A percentile compares a stretch with the other conserved stretches of the same genome.
Evolutionary conservation across 345 rosid genomes (phyloP).

Genomic region (Populus ilicifolia): DNA sequence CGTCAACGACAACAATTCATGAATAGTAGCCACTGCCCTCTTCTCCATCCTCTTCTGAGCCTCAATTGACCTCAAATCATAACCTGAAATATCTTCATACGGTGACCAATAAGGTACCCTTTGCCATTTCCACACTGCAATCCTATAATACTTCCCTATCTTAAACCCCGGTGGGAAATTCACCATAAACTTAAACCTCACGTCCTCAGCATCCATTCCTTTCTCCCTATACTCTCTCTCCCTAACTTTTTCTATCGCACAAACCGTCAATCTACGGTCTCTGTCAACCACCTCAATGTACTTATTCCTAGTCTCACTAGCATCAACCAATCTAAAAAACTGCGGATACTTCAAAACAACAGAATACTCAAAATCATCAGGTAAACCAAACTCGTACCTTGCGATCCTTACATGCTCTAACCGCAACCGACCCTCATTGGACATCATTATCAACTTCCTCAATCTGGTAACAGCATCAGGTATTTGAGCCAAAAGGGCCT

Average conservation of each 20-base stretch:
- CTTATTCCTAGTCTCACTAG: slow-evolving; percentile 69
- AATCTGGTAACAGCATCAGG: slow-evolving; percentile 63
- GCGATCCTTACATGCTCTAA: slow-evolving; percentile 84
- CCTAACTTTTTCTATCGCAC: slow-evolving; percentile 75
- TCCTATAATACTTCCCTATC: slow-evolving; percentile 78
- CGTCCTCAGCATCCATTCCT: slow-evolving; percentile 77
- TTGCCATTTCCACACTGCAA: slow-evolving; percentile 98
- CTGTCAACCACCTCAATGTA: slow-evolving; percentile 70
- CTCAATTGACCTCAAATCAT: slow-evolving; percentile 82
- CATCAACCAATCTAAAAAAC: slow-evolving; percentile 63
- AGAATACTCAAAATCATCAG: slow-evolving; percentile 86
- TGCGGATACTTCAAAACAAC: slow-evolving; percentile 64
- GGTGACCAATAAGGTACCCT: slow-evolving; percentile 94
- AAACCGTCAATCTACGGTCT: slow-evolving; percentile 49
- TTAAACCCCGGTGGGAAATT: slow-evolving; percentile 93
- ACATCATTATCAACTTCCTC: slow-evolving; percentile 79
- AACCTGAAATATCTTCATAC: slow-evolving; percentile 75
- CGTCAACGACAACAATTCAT: slow-evolving; percentile 72
- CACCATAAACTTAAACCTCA: slow-evolving; percentile 73
- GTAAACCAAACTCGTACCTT: slow-evolving; percentile 72
- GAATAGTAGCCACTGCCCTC: slow-evolving; percentile 87
- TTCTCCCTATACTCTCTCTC: slow-evolving; percentile 83
- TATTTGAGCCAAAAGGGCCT: slow-evolving; percentile 56
- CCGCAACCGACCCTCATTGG: slow-evolving; percentile 64
- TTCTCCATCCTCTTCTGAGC: slow-evolving; percentile 94